phyloP scores from a whole-genome alignment of 768 basidiomycete species.

The Boletus fagicola region DNA sequence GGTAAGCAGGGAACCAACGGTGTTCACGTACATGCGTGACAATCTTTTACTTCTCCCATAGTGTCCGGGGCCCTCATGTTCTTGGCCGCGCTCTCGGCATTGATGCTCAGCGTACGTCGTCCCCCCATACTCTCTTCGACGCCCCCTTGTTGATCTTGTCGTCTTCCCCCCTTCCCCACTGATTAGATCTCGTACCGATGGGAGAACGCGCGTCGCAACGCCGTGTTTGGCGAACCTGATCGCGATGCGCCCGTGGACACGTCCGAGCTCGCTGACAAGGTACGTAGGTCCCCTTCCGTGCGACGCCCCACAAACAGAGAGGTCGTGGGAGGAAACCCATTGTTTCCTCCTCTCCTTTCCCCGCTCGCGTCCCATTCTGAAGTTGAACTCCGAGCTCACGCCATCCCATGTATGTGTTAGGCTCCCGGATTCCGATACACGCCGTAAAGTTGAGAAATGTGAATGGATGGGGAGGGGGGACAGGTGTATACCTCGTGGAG shows the following conservation, averaged over 20 bases:
- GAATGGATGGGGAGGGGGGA: no score
- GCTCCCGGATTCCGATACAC: conserved; percentile 63
- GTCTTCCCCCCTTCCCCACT: no score
- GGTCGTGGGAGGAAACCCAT: background rate
- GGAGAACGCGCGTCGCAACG: no score
- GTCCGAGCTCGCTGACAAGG: no score
- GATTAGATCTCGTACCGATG: background rate
- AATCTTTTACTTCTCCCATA: background rate
- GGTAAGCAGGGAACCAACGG: no score
- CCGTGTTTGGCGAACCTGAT: no score
- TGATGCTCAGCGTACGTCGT: conserved; percentile 22
- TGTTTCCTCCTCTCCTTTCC: no score
- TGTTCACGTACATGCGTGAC: background rate
- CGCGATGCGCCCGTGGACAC: no score
- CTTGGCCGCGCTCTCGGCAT: conserved; percentile 18
- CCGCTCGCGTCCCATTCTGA: background rate
- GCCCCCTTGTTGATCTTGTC: background rate
- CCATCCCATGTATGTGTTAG: conserved; percentile 29
- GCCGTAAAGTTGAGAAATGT: conserved; percentile 13
- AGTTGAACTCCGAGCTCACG: background rate
- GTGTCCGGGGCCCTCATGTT: conserved; percentile 26
- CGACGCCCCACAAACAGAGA: no score
- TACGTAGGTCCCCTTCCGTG: no score
- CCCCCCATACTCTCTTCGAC: background rate
- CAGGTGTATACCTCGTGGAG: background rate